Conservation (phyloP, 2,329 filamentous ascomycete species). For the Didymella arachidicola region DNA sequence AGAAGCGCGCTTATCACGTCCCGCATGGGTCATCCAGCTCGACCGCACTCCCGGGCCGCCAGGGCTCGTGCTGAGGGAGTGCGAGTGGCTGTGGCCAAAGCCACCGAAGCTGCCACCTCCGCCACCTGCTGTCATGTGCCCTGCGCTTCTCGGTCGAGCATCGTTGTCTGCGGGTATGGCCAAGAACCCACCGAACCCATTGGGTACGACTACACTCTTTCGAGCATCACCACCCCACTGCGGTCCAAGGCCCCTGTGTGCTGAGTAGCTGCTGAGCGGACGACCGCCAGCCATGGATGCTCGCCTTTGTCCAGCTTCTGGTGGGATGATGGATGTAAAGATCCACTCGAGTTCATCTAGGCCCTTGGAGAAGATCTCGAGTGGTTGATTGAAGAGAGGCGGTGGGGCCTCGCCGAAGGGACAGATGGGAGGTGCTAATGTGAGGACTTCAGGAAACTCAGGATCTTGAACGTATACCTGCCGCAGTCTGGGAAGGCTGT, state of each 20-base stretch:
- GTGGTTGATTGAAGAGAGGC: constrained; percentile 61
- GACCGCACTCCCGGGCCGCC: constrained; percentile 32
- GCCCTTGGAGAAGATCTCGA: constrained; percentile 72
- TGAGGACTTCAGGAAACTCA: constrained; percentile 79
- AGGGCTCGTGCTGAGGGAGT: constrained; percentile 33
- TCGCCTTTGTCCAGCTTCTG: constrained; percentile 53
- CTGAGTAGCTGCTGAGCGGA: constrained; percentile 56
- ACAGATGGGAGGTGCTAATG: constrained; percentile 71
- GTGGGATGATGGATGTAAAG: constrained; percentile 66
- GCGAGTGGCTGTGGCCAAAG: constrained; percentile 34
- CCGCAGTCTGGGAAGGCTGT: constrained; percentile 74
- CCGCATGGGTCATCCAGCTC: constrained; percentile 45
- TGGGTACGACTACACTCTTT: constrained; percentile 70
- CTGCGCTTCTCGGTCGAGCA: constrained; percentile 47
- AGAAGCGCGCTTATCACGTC: constrained; percentile 45
- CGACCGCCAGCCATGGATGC: constrained; percentile 53
- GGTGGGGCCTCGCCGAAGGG: constrained; percentile 57
- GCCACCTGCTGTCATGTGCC: constrained; percentile 34
- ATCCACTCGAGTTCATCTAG: constrained; percentile 73
- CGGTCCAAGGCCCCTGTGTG: constrained; percentile 58
- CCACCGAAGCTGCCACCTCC: constrained; percentile 26
- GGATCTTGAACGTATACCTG: constrained; percentile 87
- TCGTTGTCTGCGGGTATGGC: constrained; percentile 61
- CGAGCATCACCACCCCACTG: constrained; percentile 67
- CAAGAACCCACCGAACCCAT: constrained; percentile 71